Evolutionary conservation across 495 filamentous ascomycete species (phyloP), one percentile per base, ranked within the genome.

Genomic region (Tuber magnatum): DNA sequence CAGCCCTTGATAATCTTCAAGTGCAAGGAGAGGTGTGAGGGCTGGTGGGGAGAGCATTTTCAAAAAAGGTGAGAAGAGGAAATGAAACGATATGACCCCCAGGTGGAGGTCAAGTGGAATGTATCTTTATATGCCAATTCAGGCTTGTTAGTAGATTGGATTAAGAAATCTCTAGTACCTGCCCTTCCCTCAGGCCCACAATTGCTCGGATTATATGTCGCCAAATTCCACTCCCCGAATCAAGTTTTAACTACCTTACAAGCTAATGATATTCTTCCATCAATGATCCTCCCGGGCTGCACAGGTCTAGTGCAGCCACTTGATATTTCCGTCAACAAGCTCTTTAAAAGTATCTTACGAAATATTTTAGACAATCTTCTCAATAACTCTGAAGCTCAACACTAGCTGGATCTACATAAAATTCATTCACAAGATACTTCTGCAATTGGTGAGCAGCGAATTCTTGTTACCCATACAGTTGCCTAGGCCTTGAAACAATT

Each of bases 1-100:
- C 68, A 72, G 24, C 76, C 72, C n/a, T 38, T 75, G 28, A 68
- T 71, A 42, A n/a, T 77, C 12, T 75, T 74, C 71, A 69, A 74
- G 69, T 51, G 73, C 42, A 69, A 32, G 1, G 51, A 77, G 32
- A 24, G 32, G 14, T 51, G 48, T 71, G 38, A 68, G 35, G 24
- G 35, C 39, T 28, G 32, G 6, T 41, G 32, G 24, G 40, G 16
- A 0, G 18, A 71, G 41, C 7, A 68, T 9, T 39, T 41, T 42
- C 20, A 5, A 56, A 51, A 41, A 22, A 56, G 68, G 18, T 16
- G 44, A 10, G 38, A 32, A 5, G 35, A 71, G 41, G 69, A 71
- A 20, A 71, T 75, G 69, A 12, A 0, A 24, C 18, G 24, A 68
- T 73, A 76, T 14, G 71, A 73, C 38, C n/a, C 71, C 41, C 8